Base-by-base conservation (phyloP, 805 yeast genomes). In the Candida sithepensis region DNA sequence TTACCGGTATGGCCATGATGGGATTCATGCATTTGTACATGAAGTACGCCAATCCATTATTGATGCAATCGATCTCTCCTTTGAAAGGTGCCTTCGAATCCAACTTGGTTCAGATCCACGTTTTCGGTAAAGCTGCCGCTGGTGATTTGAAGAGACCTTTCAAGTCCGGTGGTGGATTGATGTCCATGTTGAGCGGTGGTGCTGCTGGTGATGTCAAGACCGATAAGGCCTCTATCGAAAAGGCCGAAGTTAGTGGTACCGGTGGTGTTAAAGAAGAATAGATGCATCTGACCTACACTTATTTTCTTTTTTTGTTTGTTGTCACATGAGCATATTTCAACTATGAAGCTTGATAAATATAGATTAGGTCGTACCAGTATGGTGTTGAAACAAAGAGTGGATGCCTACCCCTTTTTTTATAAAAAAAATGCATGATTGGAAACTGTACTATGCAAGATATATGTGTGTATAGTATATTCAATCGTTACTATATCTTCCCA, bases 101-200 rank as follows among this genome's bases (percentile, higher is more conserved):
- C 63, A 90, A 90, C 73, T 81, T 89, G 57, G 96, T 92, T 60
- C 83, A 88, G 76, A 88, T 94, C 69, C 96, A 94, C 69, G 63
- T 94, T 49, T 87, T 87, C 60, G 90, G 90, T 57, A 73, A 79
- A 61, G 79, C 91, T 36, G 94, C 97, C 22, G 60, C 78, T 43
- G 97, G 97, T 57, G 96, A 87, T 60, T 81, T 90, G 71, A 88
- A 89, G 81, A 88, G 99, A 77, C 99, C 99, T 41, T 94, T 94
- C 84, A 88, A 88, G 77, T 82, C 91, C 49, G 81, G 90, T 44
- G 62, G 60, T 32, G 82, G 92, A 41, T 68, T 92, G 72, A 81
- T 89, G 57, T 88, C 91, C 50, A 78, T 57, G 54, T 58, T 56
- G 51, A 63, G 60, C 39, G 67, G 65, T 48, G 56, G 48, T 34